phyloP scores from a whole-genome alignment of 208 protist genomes.

The Leishmania lainsoni region DNA sequence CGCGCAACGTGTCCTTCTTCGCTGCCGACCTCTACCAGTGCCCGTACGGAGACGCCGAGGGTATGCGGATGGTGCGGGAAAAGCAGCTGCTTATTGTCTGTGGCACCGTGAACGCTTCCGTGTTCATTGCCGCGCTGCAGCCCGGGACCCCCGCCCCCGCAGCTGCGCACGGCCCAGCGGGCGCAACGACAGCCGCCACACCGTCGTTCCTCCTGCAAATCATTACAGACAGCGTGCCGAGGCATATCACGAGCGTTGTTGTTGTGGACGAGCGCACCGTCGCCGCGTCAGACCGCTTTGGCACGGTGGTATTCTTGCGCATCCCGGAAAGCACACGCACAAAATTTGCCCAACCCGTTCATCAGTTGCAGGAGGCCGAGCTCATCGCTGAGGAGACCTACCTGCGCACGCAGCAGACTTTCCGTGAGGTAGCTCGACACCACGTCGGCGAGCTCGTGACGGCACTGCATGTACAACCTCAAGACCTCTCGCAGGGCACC shows the following conservation, averaged over 20 bases:
- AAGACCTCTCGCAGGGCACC: constrained; percentile 52
- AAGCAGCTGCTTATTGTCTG: constrained; percentile 77
- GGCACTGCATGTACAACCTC: constrained; percentile 44
- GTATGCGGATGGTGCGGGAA: constrained; percentile 40
- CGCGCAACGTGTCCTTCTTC: constrained; percentile 25
- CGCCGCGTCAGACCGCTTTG: constrained; percentile 75
- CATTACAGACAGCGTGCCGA: constrained; percentile 65
- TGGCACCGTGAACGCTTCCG: constrained; percentile 64
- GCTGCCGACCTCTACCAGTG: constrained; percentile 64
- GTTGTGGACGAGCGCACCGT: constrained; percentile 74
- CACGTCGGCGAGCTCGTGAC: constrained; percentile 72
- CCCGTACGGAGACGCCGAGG: constrained; percentile 31
- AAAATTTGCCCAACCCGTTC: constrained; percentile 60
- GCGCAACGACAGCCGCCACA: constrained; percentile 2
- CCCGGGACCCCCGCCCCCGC: constrained; percentile 22
- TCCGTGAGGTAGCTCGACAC: constrained; percentile 72
- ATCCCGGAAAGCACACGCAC: constrained; percentile 56
- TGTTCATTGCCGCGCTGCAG: constrained; percentile 73
- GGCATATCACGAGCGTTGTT: constrained; percentile 56
- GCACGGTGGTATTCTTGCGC: constrained; percentile 68
- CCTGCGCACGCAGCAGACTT: constrained; percentile 48
- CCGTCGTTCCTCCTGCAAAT: constrained; percentile 72
- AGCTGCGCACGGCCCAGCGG: not conserved
- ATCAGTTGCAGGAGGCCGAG: constrained; percentile 58
- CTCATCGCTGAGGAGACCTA: constrained; percentile 47